Base-by-base conservation (phyloP, 2,329 filamentous ascomycete species). In the Ustulina deusta region DNA sequence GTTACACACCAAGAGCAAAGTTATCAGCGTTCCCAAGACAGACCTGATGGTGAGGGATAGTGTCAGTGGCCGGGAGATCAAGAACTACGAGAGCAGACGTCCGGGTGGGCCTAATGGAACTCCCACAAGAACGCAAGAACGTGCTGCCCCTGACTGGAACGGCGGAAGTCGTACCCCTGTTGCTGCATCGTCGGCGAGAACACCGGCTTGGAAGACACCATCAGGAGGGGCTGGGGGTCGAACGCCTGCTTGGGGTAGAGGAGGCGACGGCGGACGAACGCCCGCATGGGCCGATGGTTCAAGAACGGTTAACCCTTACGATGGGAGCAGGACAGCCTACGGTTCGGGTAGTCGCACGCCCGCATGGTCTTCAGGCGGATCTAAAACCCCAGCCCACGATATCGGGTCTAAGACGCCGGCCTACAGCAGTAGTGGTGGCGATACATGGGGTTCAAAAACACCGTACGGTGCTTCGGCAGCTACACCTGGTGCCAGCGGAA, bases 1-100 rank as follows among this genome's bases (percentile, higher is more conserved):
- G 81, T 83, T 99, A 44, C 95, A 98, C 78, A 94, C 94, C 6
- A 97, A 97, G 83, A 93, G 90, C 81, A 98, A 97, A 84, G 91
- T 93, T 17, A 89, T 98, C 69, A 94, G 91, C 7, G 89, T 98
- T 40, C 87, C 90, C 22, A 97, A 97, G 77, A 90, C 92, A 11
- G 88, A 91, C 65, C 83, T 99, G n/a, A 88, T 88, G 27, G 92
- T 97, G 81, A 94, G 95, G 79, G 95, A 99, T 83, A 92, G 88
- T 69, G 81, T 91, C 63, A 95, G 91, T 3, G 94, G 94, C 52
- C 88, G 90, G 63, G 87, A 87, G n/a, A 91, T 97, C 69, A 91
- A 94, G 72, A 89, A 93, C 65, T 87, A 87, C 65, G 80, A 81
- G 58, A 81, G 81, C 61, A 83, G 84, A 22, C 79, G 81, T 67